A percentile compares a stretch with the other conserved stretches of the same genome.
phyloP scores from a whole-genome alignment of 768 basidiomycete species.

The Xerocomus spinulosus region DNA sequence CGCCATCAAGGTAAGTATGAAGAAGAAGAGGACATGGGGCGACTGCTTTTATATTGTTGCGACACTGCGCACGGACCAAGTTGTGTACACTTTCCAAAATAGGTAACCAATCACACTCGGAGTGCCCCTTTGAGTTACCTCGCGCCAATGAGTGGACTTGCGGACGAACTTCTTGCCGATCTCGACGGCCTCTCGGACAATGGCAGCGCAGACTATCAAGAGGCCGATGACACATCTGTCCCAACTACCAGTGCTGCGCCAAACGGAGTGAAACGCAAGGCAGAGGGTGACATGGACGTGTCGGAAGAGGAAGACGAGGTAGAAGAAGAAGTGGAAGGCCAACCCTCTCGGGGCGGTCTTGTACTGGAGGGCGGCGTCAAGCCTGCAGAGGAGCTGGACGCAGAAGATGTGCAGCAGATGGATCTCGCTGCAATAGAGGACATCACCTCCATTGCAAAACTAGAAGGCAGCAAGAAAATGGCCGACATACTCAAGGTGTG shows the following conservation, averaged over 20 bases:
- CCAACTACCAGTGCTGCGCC: constrained; percentile 12
- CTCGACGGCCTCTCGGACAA: constrained; percentile 81
- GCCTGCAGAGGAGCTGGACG: constrained; percentile 95
- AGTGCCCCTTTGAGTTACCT: neutral
- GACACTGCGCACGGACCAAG: constrained; percentile 15
- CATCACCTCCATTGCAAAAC: constrained; percentile 82
- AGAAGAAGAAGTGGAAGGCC: constrained; percentile 35
- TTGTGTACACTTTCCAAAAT: neutral
- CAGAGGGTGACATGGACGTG: constrained; percentile 49
- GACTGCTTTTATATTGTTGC: constrained; percentile 9
- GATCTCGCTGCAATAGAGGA: constrained; percentile 82
- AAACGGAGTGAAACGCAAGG: constrained; percentile 61
- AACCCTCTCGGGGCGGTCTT: constrained; percentile 47
- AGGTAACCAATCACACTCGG: constrained; percentile 1
- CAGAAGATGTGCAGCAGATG: constrained; percentile 92
- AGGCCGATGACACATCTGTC: constrained; percentile 30
- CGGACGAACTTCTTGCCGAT: constrained; percentile 90
- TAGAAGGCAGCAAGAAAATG: constrained; percentile 86
- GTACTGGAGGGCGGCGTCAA: constrained; percentile 83
- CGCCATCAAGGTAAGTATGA: constrained; percentile 70
- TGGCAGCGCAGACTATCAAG: constrained; percentile 47
- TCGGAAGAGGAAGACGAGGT: constrained; percentile 50
- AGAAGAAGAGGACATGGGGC: fast-evolving
- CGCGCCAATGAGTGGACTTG: constrained; percentile 67
- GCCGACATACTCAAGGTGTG: constrained; percentile 76